Conservation (phyloP, 306 rosid species). For the Corylus avellana region DNA sequence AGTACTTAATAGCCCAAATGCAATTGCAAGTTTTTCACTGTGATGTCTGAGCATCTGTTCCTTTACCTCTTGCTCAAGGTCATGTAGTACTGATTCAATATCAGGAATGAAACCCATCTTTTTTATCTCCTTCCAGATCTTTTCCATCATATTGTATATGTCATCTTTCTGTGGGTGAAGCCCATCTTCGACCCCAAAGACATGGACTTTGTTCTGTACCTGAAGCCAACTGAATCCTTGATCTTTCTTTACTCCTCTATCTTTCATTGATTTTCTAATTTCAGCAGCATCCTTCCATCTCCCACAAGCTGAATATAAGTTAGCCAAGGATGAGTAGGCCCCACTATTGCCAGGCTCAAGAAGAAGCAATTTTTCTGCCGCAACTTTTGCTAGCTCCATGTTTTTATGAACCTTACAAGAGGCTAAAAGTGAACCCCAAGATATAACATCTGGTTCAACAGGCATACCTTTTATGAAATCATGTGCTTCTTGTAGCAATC, state of each 20-base stretch:
- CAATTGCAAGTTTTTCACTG: constrained; percentile 82
- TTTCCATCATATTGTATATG: constrained; percentile 58
- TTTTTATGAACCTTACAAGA: constrained; percentile 73
- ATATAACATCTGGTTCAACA: constrained; percentile 72
- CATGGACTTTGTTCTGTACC: constrained; percentile 65
- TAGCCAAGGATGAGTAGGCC: constrained; percentile 79
- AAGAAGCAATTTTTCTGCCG: constrained; percentile 75
- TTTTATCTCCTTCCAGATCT: constrained; percentile 81
- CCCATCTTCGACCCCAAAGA: constrained; percentile 77
- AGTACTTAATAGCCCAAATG: constrained; percentile 72
- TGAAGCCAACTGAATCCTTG: constrained; percentile 89
- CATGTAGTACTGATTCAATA: constrained; percentile 60
- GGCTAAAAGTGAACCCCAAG: constrained; percentile 88
- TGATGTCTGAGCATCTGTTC: constrained; percentile 77
- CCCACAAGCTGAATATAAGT: constrained; percentile 75
- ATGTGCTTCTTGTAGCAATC: constrained; percentile 81
- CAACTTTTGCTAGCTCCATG: constrained; percentile 71
- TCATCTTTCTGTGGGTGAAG: constrained; percentile 73
- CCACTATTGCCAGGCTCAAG: constrained; percentile 85
- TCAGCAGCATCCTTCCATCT: constrained; percentile 86
- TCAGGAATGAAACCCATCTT: constrained; percentile 70
- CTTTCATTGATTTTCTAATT: constrained; percentile 81
- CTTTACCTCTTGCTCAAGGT: constrained; percentile 73
- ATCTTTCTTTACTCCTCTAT: constrained; percentile 77
- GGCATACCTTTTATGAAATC: constrained; percentile 61